Percentiles rank a stretch among this genome's conserved stretches.
Conservation (phyloP, 139 green algal species). For the Coelastrella sp. region DNA sequence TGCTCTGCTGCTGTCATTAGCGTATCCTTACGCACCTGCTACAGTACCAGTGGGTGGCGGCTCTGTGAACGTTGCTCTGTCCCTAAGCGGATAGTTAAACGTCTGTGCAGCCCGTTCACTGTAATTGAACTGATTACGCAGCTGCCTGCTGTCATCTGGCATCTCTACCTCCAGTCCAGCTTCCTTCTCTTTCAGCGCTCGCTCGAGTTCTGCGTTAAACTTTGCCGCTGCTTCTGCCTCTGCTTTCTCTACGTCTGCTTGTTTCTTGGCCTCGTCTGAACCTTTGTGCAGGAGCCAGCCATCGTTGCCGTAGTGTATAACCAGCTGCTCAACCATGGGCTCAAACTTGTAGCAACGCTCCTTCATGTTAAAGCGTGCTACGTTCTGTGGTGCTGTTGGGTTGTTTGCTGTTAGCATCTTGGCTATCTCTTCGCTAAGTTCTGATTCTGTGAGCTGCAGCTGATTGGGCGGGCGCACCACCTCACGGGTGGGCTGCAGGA, state of each 20-base stretch:
- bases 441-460: conserved; percentile 77
- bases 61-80: conserved; percentile 85
- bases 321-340: conserved; percentile 88
- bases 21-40: conserved; percentile 53
- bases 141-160: conserved; percentile 77
- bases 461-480: conserved; percentile 83
- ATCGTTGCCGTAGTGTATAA: conserved; percentile 55
- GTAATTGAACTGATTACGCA: conserved; percentile 97
- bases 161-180: conserved; percentile 41
- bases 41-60: conserved; percentile 76
- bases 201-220: conserved; percentile 62
- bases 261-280: conserved; percentile 83
- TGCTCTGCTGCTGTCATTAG: too few species aligned
- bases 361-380: conserved; percentile 89
- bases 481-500: conserved; percentile 77
- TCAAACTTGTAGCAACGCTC: conserved; percentile 78
- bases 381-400: conserved; percentile 81
- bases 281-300: conserved; percentile 88
- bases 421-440: conserved; percentile 90
- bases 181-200: conserved; percentile 57
- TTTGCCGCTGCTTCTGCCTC: conserved; percentile 49
- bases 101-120: conserved; percentile 85
- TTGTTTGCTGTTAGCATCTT: conserved; percentile 92
- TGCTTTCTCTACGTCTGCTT: conserved; percentile 19
- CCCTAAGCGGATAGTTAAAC: conserved; percentile 63